phyloP scores from a whole-genome alignment of 257 asterid species.

The Solanum habrochaites region DNA sequence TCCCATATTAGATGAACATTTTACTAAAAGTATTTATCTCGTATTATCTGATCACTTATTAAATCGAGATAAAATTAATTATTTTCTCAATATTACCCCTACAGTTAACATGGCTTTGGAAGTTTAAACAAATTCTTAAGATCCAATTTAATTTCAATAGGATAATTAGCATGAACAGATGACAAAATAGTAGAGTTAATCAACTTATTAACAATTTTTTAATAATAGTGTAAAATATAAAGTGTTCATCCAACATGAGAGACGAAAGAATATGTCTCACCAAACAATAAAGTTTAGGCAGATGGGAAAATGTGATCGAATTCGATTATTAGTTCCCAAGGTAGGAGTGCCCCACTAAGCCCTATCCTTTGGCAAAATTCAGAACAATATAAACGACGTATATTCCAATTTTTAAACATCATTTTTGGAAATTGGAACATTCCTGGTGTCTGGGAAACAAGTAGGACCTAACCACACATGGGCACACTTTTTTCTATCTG shows the following conservation, averaged over 20 bases:
- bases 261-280: not conserved
- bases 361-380: not conserved
- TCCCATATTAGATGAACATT: no score
- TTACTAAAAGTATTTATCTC: no score
- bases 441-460: constrained; percentile 11
- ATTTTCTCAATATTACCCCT: no score
- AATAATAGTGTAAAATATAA: no score
- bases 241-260: no score
- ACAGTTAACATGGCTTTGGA: not conserved
- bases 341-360: not conserved
- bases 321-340: not conserved
- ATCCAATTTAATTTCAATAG: not conserved
- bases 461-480: constrained; percentile 58
- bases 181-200: not conserved
- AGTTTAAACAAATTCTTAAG: not conserved
- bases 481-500: not conserved
- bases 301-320: not conserved
- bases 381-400: not conserved
- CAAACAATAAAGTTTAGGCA: not conserved
- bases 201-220: no score
- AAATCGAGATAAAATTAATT: no score
- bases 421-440: not conserved
- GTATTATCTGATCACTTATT: no score
- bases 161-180: not conserved
- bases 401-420: not conserved